A percentile compares a stretch with the other conserved stretches of the same genome.
Evolutionary conservation across 2,329 filamentous ascomycete genomes (phyloP).

Genomic region (Microdochium bolleyi): DNA sequence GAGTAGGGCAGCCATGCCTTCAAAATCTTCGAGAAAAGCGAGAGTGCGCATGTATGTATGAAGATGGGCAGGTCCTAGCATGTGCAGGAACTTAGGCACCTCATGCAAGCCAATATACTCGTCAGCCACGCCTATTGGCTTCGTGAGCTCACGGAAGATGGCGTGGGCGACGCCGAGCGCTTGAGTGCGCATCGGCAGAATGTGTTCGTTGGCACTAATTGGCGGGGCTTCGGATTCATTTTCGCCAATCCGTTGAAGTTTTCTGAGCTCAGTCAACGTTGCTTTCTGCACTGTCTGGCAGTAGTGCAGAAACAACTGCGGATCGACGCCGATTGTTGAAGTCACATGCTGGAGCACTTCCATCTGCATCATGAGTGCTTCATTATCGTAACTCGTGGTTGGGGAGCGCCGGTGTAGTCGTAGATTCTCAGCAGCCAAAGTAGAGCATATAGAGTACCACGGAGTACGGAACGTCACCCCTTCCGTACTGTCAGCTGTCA

Average conservation of each 20-base stretch:
- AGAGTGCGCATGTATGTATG: constrained; percentile 58
- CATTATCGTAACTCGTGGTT: constrained; percentile 16
- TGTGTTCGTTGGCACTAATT: not conserved
- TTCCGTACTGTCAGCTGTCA: constrained; percentile 13
- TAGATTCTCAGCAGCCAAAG: constrained; percentile 25
- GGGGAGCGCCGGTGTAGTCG: constrained; percentile 15
- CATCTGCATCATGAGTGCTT: constrained; percentile 23
- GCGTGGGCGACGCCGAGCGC: not conserved
- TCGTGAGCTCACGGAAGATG: constrained; percentile 15
- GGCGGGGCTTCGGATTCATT: not conserved
- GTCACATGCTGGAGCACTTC: constrained; percentile 19
- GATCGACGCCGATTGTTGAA: constrained; percentile 20
- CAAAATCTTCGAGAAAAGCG: constrained; percentile 50
- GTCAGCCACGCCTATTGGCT: constrained; percentile 9
- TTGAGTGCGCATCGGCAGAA: not conserved
- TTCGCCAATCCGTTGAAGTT: not conserved
- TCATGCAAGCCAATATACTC: constrained; percentile 9
- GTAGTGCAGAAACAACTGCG: constrained; percentile 25
- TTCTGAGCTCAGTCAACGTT: constrained; percentile 9
- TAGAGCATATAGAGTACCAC: constrained; percentile 33
- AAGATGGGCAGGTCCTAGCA: constrained; percentile 36
- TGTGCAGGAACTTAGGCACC: constrained; percentile 24
- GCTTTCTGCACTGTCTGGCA: constrained; percentile 24
- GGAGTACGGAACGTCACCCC: constrained; percentile 25
- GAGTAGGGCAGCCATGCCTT: constrained; percentile 48